Base-by-base conservation (phyloP, 768 basidiomycete species). In the Suillus luteus region DNA sequence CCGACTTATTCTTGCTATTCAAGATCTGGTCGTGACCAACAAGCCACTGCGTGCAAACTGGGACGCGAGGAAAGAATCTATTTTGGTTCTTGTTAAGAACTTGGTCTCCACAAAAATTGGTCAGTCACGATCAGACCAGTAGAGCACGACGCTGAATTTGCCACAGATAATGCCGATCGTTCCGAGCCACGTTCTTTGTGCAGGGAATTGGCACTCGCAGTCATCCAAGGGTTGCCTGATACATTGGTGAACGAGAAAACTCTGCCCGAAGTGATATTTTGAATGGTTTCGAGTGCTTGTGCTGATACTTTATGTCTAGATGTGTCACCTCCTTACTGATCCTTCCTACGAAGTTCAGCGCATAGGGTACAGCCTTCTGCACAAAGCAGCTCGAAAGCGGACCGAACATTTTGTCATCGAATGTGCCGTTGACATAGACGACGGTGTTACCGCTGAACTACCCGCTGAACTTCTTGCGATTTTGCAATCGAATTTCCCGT, bases 401-500 rank as follows among this genome's bases (percentile, higher is more conserved):
- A 96, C 95, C 0, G 91, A 95, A 62, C 77, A 91, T 63, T 80
- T 95, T 49, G 93, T 97, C 33, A 85, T 98, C 43, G 94, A 98
- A 70, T 89, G 90, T 2, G 92, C 88, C 8, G 90, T 94, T 15
- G 91, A 94, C 55, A 82, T 84, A 0, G 90, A 92, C 59, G 83
- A 79, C 3, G 70, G 71, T 2, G 71, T 85, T 40, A 80, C 81
- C 52, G 78, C 84, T 24, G 79, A 83, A 27, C 77, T 96, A 12
- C 93, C 96, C 0, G 12, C 59, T 0, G 89, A 93, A 68, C 78
- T 97, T 24, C 66, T 96, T 17, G 74, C 77, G 5, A 80, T 95
- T 33, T 72, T 96, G 14, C 84, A 83, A 62, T 78, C 76, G 41
- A 80, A 74, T 52, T 68, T 88, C 31, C 69, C 77, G 10, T 71